Conservation (phyloP, 2,329 filamentous ascomycete genomes). For the Aureobasidium zeae region DNA sequence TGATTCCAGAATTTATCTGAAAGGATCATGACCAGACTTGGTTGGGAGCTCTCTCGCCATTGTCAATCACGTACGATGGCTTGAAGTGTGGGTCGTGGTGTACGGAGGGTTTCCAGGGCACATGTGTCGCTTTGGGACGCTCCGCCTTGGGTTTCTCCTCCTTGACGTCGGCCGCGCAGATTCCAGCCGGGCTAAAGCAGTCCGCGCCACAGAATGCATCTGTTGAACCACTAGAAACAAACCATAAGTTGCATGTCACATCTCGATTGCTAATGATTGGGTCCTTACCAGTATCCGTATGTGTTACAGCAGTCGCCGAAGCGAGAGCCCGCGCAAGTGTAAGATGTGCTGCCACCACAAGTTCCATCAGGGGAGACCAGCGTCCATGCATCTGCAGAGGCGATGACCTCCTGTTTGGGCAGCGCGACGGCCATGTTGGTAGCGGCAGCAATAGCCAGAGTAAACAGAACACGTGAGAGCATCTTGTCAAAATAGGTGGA, state of each 20-base stretch:
- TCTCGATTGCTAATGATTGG: no score
- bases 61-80: slow-evolving; percentile 15
- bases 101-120: slow-evolving; percentile 10
- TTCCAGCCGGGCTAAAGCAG: slow-evolving; percentile 9
- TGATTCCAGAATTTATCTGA: neutral
- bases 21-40: slow-evolving; percentile 15
- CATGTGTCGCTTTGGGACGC: slow-evolving; percentile 4
- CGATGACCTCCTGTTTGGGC: slow-evolving; percentile 11
- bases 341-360: slow-evolving; percentile 10
- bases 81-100: slow-evolving; percentile 13
- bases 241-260: no score
- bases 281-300: slow-evolving; percentile 13
- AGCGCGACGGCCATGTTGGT: slow-evolving; percentile 6
- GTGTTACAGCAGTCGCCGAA: slow-evolving; percentile 14
- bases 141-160: neutral
- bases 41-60: slow-evolving; percentile 16
- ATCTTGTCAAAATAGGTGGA: neutral
- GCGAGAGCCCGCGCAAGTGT: slow-evolving; percentile 10
- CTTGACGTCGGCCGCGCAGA: slow-evolving; percentile 2
- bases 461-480: slow-evolving; percentile 7
- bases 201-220: slow-evolving; percentile 13
- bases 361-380: slow-evolving; percentile 9
- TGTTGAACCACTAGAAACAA: slow-evolving; percentile 9
- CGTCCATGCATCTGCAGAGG: neutral
- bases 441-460: slow-evolving; percentile 11